phyloP scores from a whole-genome alignment of 1,284 basidiomycete genomes.

The Sphaerobolus stellatus region DNA sequence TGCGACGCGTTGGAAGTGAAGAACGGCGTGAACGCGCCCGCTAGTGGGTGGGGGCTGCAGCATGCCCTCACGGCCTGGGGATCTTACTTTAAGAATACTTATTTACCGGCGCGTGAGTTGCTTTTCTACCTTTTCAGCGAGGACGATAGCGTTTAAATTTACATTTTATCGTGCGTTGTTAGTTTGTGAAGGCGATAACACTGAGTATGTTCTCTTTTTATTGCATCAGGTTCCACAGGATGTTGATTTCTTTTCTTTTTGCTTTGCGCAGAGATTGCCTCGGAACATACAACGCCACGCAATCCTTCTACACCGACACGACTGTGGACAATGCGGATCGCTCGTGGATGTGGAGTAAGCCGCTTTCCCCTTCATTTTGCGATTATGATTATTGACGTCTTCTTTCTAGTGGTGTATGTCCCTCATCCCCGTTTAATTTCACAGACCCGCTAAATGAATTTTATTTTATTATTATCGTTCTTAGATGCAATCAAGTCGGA shows the following conservation, averaged over 20 bases:
- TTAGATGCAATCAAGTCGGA: conserved; percentile 68
- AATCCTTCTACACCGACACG: conserved; percentile 51
- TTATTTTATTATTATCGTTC: not conserved
- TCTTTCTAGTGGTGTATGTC: too few relatives aligned
- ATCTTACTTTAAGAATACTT: conserved; percentile 49
- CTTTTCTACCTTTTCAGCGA: conserved; percentile 4
- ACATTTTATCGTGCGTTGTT: too few relatives aligned
- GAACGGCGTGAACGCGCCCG: conserved; percentile 53
- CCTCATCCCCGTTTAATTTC: too few relatives aligned
- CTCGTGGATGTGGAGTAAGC: conserved; percentile 56
- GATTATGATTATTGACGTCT: too few relatives aligned
- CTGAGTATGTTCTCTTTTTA: too few relatives aligned
- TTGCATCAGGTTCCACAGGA: too few relatives aligned
- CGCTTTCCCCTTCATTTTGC: too few relatives aligned
- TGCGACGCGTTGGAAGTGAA: conserved; percentile 74
- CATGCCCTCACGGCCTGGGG: conserved; percentile 65
- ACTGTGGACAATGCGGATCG: conserved; percentile 50
- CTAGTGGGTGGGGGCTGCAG: conserved; percentile 60
- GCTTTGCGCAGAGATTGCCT: conserved; percentile 43
- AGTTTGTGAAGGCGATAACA: conserved; percentile 47
- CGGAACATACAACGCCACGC: conserved; percentile 53
- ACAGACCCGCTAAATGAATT: too few relatives aligned
- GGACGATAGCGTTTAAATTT: conserved; percentile 1
- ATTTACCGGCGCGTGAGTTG: conserved; percentile 41
- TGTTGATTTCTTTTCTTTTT: conserved; percentile 24